Base-by-base conservation (phyloP, 2,329 filamentous ascomycete species). In the Exophiala spinifera region DNA sequence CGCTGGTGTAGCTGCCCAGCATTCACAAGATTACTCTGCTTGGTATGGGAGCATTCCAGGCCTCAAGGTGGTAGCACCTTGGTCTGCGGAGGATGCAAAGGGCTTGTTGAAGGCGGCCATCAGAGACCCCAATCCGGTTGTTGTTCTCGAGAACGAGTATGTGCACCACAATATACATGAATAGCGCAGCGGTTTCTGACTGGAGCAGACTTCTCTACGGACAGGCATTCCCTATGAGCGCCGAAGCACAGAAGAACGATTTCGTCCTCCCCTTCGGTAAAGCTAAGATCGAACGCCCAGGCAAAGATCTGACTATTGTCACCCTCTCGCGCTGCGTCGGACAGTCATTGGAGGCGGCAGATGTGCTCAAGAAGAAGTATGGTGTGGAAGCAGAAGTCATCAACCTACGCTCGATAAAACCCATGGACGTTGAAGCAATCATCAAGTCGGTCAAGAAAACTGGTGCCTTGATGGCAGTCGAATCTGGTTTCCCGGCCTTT, bases 381-480 rank as follows among this genome's bases (percentile, higher is more conserved):
- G 94, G 94, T 59, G 85, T 97, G 56, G 92, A 97, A 66, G 88
- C 84, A 51, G 94, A 99, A 78, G 94, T 99, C 62, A 88, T 99
- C 82, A 99, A 99, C 81, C 85, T 99, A 69, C 91, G 94, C 68
- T 96, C 91, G 64, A 79, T 99, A 77, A 99, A 97, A 82, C 94
- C 94, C 40, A 83, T 99, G 63, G 94, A 99, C 69, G 82, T 99
- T 56, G 91, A 97, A 75, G 82, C 90, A 63, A 97, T 99, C 68
- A 81, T 97, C 74, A 91, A 95, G 74, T 96, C 91, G 11, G 86
- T 99, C 72, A 97, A 99, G 88, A 99, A 99, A 87, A 99, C 94
- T 15, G 87, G 89, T 72, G 88, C 87, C 69, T 84, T 99, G 60
- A 82, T 99, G 73, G 85, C 85, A 39, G 90, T 99, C 65, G 92